Conservation (phyloP, 202 grass and related monocot species). For the Dendrocalamus latiflorus region DNA sequence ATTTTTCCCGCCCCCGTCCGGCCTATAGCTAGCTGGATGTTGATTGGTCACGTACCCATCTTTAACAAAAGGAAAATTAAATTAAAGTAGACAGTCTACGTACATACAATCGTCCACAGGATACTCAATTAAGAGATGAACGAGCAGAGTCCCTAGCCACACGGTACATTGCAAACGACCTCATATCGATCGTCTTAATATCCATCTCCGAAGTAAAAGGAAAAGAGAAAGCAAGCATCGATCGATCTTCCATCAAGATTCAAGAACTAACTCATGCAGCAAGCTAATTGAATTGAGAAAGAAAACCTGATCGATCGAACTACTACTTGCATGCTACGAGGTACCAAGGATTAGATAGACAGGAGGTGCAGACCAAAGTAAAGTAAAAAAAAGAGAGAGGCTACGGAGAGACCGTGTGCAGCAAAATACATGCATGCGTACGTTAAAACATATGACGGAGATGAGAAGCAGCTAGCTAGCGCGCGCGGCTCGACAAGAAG, state of each 20-base stretch:
- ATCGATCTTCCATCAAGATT: neutral
- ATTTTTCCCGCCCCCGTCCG: neutral
- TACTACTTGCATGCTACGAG: neutral
- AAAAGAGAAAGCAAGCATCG: neutral
- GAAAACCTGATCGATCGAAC: neutral
- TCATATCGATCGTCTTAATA: neutral
- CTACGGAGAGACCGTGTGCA: neutral
- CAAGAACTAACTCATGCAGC: neutral
- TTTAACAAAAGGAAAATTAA: neutral
- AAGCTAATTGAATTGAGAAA: neutral
- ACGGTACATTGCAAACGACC: neutral
- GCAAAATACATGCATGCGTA: neutral
- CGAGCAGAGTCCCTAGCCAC: neutral
- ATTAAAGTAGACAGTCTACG: neutral
- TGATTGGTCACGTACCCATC: neutral
- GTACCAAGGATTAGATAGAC: neutral
- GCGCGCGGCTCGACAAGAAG: neutral
- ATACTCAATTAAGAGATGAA: neutral
- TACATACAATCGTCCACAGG: neutral
- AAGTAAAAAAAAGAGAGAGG: neutral
- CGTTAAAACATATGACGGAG: neutral
- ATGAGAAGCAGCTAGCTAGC: neutral
- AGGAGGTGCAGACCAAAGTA: neutral
- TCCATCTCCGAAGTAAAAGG: neutral
- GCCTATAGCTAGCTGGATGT: conserved; percentile 5